Evolutionary conservation across 495 filamentous ascomycete species (phyloP).

Genomic region (Achaetomiella virescens): DNA sequence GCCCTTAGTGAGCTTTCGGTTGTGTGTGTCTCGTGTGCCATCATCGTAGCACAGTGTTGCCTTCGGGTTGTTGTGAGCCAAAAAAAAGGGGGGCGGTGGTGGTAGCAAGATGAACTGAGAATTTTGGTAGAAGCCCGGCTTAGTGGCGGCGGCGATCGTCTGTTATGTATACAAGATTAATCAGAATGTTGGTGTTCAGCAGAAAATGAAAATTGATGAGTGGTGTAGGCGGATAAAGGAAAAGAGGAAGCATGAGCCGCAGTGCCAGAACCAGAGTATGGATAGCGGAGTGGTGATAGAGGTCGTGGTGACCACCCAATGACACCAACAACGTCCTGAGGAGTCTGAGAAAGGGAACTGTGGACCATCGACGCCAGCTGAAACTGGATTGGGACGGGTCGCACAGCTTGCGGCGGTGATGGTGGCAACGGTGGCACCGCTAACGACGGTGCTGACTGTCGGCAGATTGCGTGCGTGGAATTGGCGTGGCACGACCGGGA

Average conservation of each 20-base stretch:
- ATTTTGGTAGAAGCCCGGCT: not conserved
- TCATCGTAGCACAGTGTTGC: too few relatives aligned
- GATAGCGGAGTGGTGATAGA: not conserved
- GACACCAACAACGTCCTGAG: not conserved
- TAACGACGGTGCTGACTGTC: not conserved
- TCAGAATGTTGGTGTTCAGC: constrained; percentile 1
- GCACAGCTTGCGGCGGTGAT: not conserved
- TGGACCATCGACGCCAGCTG: not conserved
- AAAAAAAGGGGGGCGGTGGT: too few relatives aligned
- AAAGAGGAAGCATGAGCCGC: not conserved
- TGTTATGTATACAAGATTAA: constrained; percentile 13
- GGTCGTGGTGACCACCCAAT: not conserved
- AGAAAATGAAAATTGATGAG: not conserved
- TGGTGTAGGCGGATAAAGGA: not conserved
- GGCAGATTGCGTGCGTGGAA: not conserved
- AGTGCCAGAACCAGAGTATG: constrained; percentile 18
- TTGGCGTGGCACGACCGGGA: constrained; percentile 1
- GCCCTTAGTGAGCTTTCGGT: too few relatives aligned
- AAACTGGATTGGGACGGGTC: not conserved
- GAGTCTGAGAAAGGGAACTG: too few relatives aligned
- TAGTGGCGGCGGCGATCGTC: constrained; percentile 18
- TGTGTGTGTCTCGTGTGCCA: too few relatives aligned
- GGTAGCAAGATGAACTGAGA: too few relatives aligned
- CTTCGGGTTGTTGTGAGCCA: too few relatives aligned
- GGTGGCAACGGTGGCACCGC: not conserved